A percentile compares a stretch with the other conserved stretches of the same genome.
phyloP scores from a whole-genome alignment of 805 yeast species.

The Saccharomycopsis sp. region DNA sequence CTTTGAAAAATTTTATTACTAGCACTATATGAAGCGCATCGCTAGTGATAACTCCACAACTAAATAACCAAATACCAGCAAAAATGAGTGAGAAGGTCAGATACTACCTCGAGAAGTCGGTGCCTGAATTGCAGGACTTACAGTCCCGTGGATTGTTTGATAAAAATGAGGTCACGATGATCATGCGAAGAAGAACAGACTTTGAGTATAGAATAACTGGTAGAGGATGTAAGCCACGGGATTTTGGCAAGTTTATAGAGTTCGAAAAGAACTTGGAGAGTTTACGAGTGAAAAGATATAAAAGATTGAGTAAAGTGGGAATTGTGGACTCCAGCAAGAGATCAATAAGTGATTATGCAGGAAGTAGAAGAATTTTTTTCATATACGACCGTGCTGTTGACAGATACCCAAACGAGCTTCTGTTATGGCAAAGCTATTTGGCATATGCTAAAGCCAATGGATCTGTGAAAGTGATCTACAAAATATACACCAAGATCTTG shows the following conservation, averaged over 20 bases:
- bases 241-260: constrained; percentile 69
- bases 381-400: constrained; percentile 78
- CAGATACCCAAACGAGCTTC: constrained; percentile 70
- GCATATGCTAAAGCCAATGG: constrained; percentile 60
- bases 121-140: constrained; percentile 89
- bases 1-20: background rate
- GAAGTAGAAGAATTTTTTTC: constrained; percentile 70
- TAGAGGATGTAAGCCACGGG: constrained; percentile 72
- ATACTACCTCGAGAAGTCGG: constrained; percentile 57
- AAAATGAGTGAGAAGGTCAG: constrained; percentile 40
- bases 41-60: background rate
- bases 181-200: constrained; percentile 91
- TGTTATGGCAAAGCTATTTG: constrained; percentile 73
- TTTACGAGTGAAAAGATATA: constrained; percentile 64
- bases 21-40: background rate
- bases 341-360: constrained; percentile 81
- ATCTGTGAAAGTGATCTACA: constrained; percentile 65
- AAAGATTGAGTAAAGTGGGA: constrained; percentile 50
- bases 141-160: constrained; percentile 74
- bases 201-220: constrained; percentile 87
- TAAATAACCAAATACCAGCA: background rate
- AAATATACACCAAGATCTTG: constrained; percentile 68
- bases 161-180: constrained; percentile 71
- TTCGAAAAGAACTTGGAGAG: constrained; percentile 78
- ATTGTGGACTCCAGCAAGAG: constrained; percentile 50